Evolutionary conservation across 169 alveolate species (phyloP).

Genomic region (Toxoplasma gondii): DNA sequence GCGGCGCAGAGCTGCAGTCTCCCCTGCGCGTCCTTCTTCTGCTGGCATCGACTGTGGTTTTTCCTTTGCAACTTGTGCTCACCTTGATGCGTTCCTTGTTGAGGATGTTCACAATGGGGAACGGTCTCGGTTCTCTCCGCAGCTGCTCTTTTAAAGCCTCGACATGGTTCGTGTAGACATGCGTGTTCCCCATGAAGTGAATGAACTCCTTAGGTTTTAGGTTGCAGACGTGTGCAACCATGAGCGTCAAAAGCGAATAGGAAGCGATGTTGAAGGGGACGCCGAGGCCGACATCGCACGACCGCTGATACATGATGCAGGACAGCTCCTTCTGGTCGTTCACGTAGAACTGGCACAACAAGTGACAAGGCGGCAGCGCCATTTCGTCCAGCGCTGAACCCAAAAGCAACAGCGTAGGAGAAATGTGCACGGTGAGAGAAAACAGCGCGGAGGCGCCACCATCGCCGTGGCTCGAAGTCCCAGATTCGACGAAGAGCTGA

Average conservation of each 20-base stretch:
- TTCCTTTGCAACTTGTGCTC: background rate
- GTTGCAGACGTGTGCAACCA: constrained; percentile 95
- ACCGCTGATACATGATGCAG: constrained; percentile 96
- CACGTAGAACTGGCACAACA: constrained; percentile 95
- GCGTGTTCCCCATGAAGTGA: constrained; percentile 96
- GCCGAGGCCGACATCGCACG: constrained; percentile 98
- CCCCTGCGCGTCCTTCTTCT: no score
- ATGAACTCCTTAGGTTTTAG: constrained; percentile 92
- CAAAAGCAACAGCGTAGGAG: background rate
- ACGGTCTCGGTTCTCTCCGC: constrained; percentile 94
- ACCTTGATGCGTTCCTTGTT: constrained; percentile 1
- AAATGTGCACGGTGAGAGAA: background rate
- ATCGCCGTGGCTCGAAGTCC: no score
- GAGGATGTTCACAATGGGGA: constrained; percentile 93
- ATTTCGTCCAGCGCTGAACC: constrained; percentile 76
- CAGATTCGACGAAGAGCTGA: no score
- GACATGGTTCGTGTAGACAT: constrained; percentile 94
- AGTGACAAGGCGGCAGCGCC: constrained; percentile 99
- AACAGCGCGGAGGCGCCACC: background rate
- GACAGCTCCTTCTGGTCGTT: constrained; percentile 88
- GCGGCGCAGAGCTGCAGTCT: background rate
- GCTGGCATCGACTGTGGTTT: no score
- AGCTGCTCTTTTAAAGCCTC: constrained; percentile 92
- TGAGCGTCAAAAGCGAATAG: constrained; percentile 94
- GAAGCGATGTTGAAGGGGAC: constrained; percentile 98